Evolutionary conservation across 345 rosid genomes (phyloP).

Genomic region (Eucalyptus regnans): DNA sequence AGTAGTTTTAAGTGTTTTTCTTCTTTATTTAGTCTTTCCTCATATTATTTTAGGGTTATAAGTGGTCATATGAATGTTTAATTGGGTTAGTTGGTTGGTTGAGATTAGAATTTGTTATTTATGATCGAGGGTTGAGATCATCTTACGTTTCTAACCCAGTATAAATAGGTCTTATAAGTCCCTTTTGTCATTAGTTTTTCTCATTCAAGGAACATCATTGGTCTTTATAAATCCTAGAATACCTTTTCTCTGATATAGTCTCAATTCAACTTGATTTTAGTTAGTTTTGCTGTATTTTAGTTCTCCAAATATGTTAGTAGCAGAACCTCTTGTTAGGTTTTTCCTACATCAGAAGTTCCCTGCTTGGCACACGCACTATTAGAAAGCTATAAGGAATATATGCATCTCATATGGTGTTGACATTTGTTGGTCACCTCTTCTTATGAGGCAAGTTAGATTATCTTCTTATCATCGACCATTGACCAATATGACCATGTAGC

Average conservation of each 20-base stretch:
- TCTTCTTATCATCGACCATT: not conserved
- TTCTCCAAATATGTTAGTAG: not conserved
- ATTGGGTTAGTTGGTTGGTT: not conserved
- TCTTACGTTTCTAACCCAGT: not conserved
- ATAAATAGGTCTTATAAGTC: not conserved
- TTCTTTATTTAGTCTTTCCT: not conserved
- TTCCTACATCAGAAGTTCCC: not conserved
- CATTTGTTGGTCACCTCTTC: not conserved
- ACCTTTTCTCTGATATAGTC: not conserved
- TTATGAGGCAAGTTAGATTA: not conserved
- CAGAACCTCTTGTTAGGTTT: not conserved
- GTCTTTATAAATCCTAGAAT: not conserved
- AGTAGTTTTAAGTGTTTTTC: not conserved
- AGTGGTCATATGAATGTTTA: not conserved
- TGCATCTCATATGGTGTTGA: not conserved
- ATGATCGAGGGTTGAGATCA: not conserved
- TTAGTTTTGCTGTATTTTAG: not conserved
- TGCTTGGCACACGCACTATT: not conserved
- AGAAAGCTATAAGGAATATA: not conserved
- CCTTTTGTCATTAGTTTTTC: not conserved
- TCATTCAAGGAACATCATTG: not conserved
- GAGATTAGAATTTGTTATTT: not conserved
- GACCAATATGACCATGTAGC: not conserved
- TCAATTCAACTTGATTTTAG: not conserved
- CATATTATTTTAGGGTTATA: not conserved